Base-by-base conservation (phyloP, 225 moss, liverwort and hornwort genomes). In the Ulota crispa region DNA sequence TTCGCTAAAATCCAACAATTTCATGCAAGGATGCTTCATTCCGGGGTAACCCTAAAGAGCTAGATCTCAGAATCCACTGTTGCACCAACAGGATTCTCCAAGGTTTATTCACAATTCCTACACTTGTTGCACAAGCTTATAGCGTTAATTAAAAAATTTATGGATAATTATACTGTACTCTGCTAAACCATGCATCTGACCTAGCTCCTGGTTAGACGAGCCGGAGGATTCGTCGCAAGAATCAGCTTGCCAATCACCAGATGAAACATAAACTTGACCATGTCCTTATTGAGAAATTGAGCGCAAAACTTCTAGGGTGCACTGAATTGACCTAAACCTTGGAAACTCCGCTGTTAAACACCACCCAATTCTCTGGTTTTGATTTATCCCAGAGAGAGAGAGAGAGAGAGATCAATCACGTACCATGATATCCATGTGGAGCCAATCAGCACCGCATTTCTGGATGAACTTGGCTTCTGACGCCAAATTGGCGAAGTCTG, bases 341-440 rank as follows among this genome's bases (percentile, higher is more conserved):
- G 8, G 64, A 47, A 55, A 64, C 36, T 62, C 27, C 19, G 23
- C 50, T 23, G 16, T 18, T 5, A 18, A 36, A 50, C 16, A 50
- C 18, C 50, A 6, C 50, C 32, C 24, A 75, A 85, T 73, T 54
- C 77, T 47, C n/a, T 32, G 18, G 47, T 19, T 30, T 3, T 0
- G 30, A 5, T 45, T 32, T 31, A 8, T 14, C 7, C 60, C 36
- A 45, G 6, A 69, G 42, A 66, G 60, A 32, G 69, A 80, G 27
- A 55, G 6, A 69, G 42, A 66, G 32, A 66, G 60, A 47, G 69
- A 80, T 68, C 68, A 37, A 36, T 53, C 68, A 63, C 76, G 26
- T 42, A 95, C 97, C 97, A 98, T 98, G 68, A 98, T 71, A 85
- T 98, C 97, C 97, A 98, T 98, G 78, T 98, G 97, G 39, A 98